Conservation (phyloP, 1,139 yeast species). For the Saccharomyces uvarum region DNA sequence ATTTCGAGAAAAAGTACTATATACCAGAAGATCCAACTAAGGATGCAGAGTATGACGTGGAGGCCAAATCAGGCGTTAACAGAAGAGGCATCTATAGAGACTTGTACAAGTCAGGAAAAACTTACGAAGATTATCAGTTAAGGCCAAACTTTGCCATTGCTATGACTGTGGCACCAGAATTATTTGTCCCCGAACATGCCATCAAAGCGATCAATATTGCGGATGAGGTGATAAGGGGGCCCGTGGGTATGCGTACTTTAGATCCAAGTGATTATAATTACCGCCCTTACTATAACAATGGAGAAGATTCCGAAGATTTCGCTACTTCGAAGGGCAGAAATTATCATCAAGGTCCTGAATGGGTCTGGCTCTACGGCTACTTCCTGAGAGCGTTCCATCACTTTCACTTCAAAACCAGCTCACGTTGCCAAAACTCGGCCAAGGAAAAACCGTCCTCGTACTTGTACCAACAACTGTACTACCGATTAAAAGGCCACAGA, state of each 20-base stretch:
- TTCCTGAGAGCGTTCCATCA: constrained; percentile 67
- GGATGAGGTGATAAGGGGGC: constrained; percentile 71
- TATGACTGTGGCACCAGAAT: constrained; percentile 87
- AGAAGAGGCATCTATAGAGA: constrained; percentile 94
- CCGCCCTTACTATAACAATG: constrained; percentile 77
- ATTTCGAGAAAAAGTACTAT: constrained; percentile 73
- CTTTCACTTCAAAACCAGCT: constrained; percentile 41
- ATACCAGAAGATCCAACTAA: constrained; percentile 58
- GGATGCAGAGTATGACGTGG: constrained; percentile 51
- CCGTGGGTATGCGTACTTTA: constrained; percentile 83
- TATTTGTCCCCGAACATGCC: constrained; percentile 60
- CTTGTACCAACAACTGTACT: constrained; percentile 41
- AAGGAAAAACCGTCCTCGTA: constrained; percentile 36
- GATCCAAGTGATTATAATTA: constrained; percentile 91
- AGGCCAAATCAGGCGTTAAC: constrained; percentile 52
- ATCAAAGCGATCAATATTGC: constrained; percentile 58
- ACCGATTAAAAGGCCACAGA: constrained; percentile 56
- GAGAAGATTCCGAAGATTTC: constrained; percentile 76
- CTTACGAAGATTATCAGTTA: constrained; percentile 88
- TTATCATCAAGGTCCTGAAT: constrained; percentile 97
- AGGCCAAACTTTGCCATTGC: constrained; percentile 92
- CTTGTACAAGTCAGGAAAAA: constrained; percentile 68
- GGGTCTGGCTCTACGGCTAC: constrained; percentile 91
- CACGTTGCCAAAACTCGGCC: constrained; percentile 21
- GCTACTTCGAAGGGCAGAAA: constrained; percentile 92